A percentile compares a stretch with the other conserved stretches of the same genome.
Evolutionary conservation across 2,329 filamentous ascomycete species (phyloP).

Genomic region (Phialemoniopsis sp.): DNA sequence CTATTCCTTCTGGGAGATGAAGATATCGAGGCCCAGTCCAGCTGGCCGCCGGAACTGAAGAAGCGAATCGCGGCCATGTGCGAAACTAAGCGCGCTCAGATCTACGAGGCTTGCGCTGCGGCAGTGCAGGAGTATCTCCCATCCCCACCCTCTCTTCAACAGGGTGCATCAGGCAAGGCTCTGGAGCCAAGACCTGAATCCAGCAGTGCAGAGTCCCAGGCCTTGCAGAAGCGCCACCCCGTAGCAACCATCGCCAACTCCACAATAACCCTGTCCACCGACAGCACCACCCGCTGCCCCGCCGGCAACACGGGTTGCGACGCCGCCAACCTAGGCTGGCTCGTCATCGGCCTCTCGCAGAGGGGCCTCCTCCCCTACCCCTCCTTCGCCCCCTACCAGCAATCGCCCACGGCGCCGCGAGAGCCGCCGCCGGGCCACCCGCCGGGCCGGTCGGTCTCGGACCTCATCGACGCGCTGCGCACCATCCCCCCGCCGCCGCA

Average conservation of each 20-base stretch:
- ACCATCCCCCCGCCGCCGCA: slow-evolving; percentile 38
- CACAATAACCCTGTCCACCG: slow-evolving; percentile 14
- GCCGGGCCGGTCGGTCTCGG: slow-evolving; percentile 33
- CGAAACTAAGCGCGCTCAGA: slow-evolving; percentile 44
- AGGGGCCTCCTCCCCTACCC: slow-evolving; percentile 30
- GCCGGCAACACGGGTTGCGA: slow-evolving; percentile 47
- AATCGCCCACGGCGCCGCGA: slow-evolving; percentile 10
- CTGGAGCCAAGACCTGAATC: too few relatives aligned
- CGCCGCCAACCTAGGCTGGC: slow-evolving; percentile 47
- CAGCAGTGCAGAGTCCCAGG: background rate
- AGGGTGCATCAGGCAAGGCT: too few relatives aligned
- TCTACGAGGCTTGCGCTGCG: slow-evolving; percentile 38
- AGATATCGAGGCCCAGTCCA: slow-evolving; percentile 32
- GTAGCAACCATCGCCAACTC: slow-evolving; percentile 3
- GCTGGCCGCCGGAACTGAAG: slow-evolving; percentile 41
- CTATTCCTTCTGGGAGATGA: slow-evolving; percentile 38
- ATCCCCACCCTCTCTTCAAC: background rate
- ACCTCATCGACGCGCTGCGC: slow-evolving; percentile 38
- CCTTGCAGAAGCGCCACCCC: background rate
- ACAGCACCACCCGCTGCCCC: slow-evolving; percentile 40
- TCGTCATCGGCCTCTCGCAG: slow-evolving; percentile 47
- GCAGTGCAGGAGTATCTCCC: slow-evolving; percentile 42
- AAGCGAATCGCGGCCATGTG: slow-evolving; percentile 44
- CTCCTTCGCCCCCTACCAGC: slow-evolving; percentile 1
- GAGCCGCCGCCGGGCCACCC: slow-evolving; percentile 8